These are phyloP conservation scores for Hemileccinum rubropunctum DNA, from an alignment of 768 basidiomycete species.

Conservation along the genomic window DNA sequence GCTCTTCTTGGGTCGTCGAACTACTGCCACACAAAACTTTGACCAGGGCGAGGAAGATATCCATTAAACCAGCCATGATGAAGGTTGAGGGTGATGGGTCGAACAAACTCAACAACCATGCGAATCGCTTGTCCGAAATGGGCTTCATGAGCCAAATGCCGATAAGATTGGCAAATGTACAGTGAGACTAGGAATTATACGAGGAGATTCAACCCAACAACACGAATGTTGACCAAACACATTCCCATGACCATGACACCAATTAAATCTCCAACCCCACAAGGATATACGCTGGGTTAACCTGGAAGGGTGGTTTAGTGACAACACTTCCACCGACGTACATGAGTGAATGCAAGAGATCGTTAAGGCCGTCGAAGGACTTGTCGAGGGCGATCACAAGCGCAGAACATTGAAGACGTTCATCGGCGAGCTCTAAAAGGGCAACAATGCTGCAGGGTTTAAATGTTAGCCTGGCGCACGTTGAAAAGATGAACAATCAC, in stretches of 20 bases:
- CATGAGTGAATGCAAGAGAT: constrained; percentile 85
- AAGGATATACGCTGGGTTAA: constrained; percentile 74
- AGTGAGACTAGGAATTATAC: constrained; percentile 6
- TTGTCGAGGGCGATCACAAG: constrained; percentile 81
- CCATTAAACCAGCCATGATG: constrained; percentile 24
- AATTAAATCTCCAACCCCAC: constrained; percentile 80
- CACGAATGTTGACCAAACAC: constrained; percentile 18
- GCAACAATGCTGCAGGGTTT: constrained; percentile 66
- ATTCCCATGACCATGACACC: constrained; percentile 27
- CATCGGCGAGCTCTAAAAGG: constrained; percentile 84
- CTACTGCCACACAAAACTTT: constrained; percentile 22
- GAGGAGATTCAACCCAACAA: constrained; percentile 22
- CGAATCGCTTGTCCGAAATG: neutral
- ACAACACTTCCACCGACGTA: constrained; percentile 88
- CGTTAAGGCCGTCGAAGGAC: constrained; percentile 64
- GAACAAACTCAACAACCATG: too few relatives aligned
- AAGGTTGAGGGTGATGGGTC: neutral
- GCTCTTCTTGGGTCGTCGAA: constrained; percentile 13
- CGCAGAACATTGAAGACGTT: constrained; percentile 72
- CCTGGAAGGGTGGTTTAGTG: constrained; percentile 74
- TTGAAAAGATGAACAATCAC: constrained; percentile 36
- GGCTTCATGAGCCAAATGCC: neutral
- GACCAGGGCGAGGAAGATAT: constrained; percentile 25
- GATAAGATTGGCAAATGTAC: constrained; percentile 8
- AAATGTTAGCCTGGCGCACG: constrained; percentile 2